phyloP scores from a whole-genome alignment of 768 basidiomycete genomes.

The Amanita inopinata region DNA sequence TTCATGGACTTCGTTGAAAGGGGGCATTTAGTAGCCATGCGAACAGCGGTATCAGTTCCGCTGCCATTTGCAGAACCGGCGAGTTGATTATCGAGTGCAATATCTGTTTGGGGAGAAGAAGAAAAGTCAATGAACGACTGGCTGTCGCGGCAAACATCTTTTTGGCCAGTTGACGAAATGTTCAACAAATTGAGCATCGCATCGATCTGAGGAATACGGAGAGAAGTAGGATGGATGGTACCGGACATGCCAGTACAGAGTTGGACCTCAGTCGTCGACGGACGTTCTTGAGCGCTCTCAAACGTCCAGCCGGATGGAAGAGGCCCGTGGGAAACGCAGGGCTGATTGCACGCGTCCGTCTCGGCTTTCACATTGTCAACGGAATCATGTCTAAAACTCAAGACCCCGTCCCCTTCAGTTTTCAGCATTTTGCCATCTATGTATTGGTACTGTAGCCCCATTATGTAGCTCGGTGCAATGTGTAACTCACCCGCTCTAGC shows the following conservation, averaged over 20 bases:
- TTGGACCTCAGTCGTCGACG: slow-evolving; percentile 24
- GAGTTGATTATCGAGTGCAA: slow-evolving; percentile 12
- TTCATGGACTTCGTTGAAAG: too few species aligned
- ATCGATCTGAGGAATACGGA: slow-evolving; percentile 18
- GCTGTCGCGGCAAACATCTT: slow-evolving; percentile 10
- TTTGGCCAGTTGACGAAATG: slow-evolving; percentile 14
- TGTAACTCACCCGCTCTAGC: too few species aligned
- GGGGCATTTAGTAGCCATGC: too few species aligned
- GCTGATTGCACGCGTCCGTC: neutral
- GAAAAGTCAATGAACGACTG: slow-evolving; percentile 26
- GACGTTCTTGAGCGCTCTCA: neutral
- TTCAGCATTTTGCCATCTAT: too few species aligned
- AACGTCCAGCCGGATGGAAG: neutral
- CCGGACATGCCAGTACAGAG: slow-evolving; percentile 33
- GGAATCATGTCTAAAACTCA: neutral
- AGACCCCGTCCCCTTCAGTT: neutral
- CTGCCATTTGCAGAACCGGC: too few species aligned
- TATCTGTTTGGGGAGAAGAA: slow-evolving; percentile 18
- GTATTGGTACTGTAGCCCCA: too few species aligned
- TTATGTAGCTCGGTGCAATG: too few species aligned
- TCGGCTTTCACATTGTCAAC: neutral
- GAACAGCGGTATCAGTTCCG: too few species aligned
- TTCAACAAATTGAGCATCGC: slow-evolving; percentile 22
- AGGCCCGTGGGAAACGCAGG: neutral
- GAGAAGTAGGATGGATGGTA: slow-evolving; percentile 26